Evolutionary conservation across 257 asterid species (phyloP), one percentile per base, ranked within the genome.

Genomic region (Petunia axillaris): DNA sequence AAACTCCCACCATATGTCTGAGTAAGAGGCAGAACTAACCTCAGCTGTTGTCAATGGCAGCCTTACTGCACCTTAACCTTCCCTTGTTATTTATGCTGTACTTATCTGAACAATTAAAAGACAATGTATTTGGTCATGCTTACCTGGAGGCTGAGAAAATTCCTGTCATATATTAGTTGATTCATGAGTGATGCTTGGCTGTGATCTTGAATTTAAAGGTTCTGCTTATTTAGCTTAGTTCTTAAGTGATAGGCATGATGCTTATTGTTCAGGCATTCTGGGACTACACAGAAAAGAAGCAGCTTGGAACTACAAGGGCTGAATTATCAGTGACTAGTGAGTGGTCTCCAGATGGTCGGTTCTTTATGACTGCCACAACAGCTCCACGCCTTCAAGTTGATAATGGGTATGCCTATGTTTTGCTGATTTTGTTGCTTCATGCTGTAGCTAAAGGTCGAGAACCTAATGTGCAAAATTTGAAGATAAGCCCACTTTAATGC

Each of bases 331-430:
- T 95, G 84, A 87, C 96, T 64, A 93, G 97, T 86, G 99, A 95
- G 86, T 95, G 99, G 99, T 95, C 99, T 64, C 96, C 99, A 10
- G 97, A 93, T 81, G 99, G 99, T n/a, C 91, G 59, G 41, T 95
- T 89, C 80, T 95, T 95, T 85, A 86, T 95, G 98, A 92, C 98
- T 76, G 97, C 98, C 79, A 93, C 99, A 60, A 95, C 99, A 79
- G 98, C 99, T 83, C 99, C 99, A n/a, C 88, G 99, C 60, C 91
- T 91, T 82, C 99, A 95, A 91, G 97, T 95, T 60, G 99, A 95
- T 89, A 95, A 95, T 79, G 99, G 97, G 99, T 95, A 95, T 78
- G 89, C 80, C 70, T 81, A 25, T 80, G 60, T 48, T 48, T 11
- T 64, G 39, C 36, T 46, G 48, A 63, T 64, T 79, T 79, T 81